Evolutionary conservation across 345 rosid genomes (phyloP).

Genomic region (Salix suchowensis): DNA sequence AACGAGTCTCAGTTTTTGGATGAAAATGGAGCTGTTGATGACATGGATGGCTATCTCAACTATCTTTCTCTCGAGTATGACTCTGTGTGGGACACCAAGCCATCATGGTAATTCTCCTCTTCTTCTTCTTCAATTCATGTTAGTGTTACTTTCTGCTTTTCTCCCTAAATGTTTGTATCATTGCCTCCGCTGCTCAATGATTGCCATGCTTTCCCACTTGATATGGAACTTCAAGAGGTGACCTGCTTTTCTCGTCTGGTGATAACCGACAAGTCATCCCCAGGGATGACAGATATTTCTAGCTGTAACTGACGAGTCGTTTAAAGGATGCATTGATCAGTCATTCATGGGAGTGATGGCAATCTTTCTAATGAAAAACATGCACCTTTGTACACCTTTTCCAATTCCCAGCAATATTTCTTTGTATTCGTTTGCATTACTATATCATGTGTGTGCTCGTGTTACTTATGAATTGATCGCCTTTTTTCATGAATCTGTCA

Average conservation of each 20-base stretch:
- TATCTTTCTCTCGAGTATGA: slow-evolving; percentile 89
- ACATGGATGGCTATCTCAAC: slow-evolving; percentile 88
- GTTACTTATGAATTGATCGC: neutral
- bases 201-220: neutral
- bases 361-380: no score
- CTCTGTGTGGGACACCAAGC: slow-evolving; percentile 98
- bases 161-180: neutral
- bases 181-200: neutral
- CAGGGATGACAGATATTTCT: no score
- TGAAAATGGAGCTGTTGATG: slow-evolving; percentile 62
- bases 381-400: no score
- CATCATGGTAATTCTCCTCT: slow-evolving; percentile 55
- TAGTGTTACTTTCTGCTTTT: neutral
- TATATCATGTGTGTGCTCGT: slow-evolving; percentile 1
- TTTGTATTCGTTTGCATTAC: neutral
- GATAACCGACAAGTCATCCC: no score
- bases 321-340: neutral
- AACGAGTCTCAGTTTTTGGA: slow-evolving; percentile 53
- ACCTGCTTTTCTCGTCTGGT: neutral
- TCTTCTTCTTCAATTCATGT: neutral
- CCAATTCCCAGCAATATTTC: no score
- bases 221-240: neutral
- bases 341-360: no score
- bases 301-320: neutral
- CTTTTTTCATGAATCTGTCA: neutral